These are phyloP conservation scores for Pichia sp. DNA, from an alignment of 1,139 yeast species.

Conservation along the genomic window DNA sequence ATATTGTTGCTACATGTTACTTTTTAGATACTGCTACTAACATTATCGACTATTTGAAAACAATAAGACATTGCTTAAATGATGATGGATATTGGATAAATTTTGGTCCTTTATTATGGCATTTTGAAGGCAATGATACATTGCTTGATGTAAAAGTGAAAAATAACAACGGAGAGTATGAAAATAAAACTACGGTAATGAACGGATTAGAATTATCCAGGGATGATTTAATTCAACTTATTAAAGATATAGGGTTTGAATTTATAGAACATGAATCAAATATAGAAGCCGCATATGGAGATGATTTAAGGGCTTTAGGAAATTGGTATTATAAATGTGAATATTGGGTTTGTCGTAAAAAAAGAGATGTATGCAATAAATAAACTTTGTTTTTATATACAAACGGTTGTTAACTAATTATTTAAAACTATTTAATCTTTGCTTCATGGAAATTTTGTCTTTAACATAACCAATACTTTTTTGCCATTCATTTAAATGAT, in stretches of 20 bases:
- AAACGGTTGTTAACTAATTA: background rate
- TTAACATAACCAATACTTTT: constrained; percentile 16
- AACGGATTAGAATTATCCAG: constrained; percentile 61
- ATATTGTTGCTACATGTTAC: constrained; percentile 63
- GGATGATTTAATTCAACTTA: constrained; percentile 50
- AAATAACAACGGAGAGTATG: constrained; percentile 29
- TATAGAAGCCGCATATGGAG: constrained; percentile 50
- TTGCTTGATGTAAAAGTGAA: constrained; percentile 25
- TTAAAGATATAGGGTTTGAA: constrained; percentile 49
- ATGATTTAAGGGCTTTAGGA: constrained; percentile 49
- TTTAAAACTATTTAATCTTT: constrained; percentile 8
- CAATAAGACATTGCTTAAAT: constrained; percentile 49
- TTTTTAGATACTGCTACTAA: constrained; percentile 78
- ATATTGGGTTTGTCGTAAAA: constrained; percentile 58
- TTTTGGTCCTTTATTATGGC: constrained; percentile 85
- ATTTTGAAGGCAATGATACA: constrained; percentile 55
- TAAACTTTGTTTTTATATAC: background rate
- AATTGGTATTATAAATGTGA: constrained; percentile 60
- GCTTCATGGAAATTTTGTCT: constrained; percentile 5
- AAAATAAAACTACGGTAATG: constrained; percentile 32
- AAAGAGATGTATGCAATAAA: background rate
- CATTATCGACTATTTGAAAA: constrained; percentile 59
- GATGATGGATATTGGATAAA: constrained; percentile 70
- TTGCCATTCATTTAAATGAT: constrained; percentile 21
- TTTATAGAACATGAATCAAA: constrained; percentile 41